Percentiles rank a stretch among this genome's conserved stretches.
phyloP scores from a whole-genome alignment of 2,329 filamentous ascomycete species.

The Stromatinia cepivora region DNA sequence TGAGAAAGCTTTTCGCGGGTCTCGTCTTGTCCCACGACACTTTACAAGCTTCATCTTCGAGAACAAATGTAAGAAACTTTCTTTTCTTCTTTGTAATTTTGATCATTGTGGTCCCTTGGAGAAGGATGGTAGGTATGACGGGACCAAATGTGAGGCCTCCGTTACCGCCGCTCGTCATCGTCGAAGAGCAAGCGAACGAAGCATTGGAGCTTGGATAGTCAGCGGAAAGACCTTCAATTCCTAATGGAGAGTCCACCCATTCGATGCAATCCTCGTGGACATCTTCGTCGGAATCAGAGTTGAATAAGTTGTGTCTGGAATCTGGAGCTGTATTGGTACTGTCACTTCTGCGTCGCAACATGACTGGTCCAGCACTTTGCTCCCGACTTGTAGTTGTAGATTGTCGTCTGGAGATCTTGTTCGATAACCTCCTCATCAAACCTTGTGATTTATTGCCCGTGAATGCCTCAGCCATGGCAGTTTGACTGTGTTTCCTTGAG shows the following conservation, averaged over 20 bases:
- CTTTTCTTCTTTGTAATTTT: constrained; percentile 86
- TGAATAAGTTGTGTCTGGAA: constrained; percentile 44
- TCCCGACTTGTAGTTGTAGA: constrained; percentile 78
- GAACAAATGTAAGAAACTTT: constrained; percentile 68
- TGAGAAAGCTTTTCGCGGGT: constrained; percentile 81
- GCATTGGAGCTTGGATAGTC: constrained; percentile 52
- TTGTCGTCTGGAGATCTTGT: constrained; percentile 73
- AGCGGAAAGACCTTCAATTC: constrained; percentile 47
- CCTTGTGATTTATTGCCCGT: constrained; percentile 59
- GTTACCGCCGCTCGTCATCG: constrained; percentile 42
- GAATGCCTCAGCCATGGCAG: constrained; percentile 63
- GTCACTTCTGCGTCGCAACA: constrained; percentile 77
- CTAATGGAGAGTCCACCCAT: constrained; percentile 46
- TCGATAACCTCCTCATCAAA: constrained; percentile 83
- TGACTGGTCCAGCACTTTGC: constrained; percentile 84
- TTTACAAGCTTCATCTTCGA: constrained; percentile 81
- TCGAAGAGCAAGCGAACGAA: constrained; percentile 43
- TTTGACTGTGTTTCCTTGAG: constrained; percentile 57
- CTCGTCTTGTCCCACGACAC: constrained; percentile 83
- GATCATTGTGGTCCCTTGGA: constrained; percentile 73
- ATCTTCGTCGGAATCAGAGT: constrained; percentile 60
- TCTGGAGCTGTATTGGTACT: constrained; percentile 73
- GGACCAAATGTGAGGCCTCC: constrained; percentile 56
- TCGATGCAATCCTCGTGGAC: constrained; percentile 48
- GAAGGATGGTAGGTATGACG: constrained; percentile 72